A percentile compares a stretch with the other conserved stretches of the same genome.
These are phyloP conservation scores for Oxyria digyna DNA, from an alignment of 148 eudicot genomes.

Conservation along the genomic window DNA sequence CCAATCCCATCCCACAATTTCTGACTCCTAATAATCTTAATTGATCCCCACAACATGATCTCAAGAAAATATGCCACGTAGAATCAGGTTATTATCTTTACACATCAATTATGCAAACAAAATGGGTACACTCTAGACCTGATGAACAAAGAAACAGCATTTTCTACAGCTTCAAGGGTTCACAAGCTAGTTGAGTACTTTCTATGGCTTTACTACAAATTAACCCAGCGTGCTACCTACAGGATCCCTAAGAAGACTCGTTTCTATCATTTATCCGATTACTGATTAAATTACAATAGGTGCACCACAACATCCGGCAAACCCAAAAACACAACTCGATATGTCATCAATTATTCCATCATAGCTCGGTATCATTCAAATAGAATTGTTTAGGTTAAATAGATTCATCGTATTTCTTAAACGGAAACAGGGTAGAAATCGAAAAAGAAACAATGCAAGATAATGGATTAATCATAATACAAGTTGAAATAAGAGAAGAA, in stretches of 20 bases:
- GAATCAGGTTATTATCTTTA: not conserved
- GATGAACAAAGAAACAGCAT: not conserved
- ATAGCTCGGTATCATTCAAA: not conserved
- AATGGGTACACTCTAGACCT: not conserved
- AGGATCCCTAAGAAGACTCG: not conserved
- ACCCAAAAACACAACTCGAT: not conserved
- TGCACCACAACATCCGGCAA: not conserved
- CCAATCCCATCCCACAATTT: slow-evolving; percentile 71
- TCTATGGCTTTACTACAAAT: not conserved
- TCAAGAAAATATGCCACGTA: slow-evolving; percentile 1
- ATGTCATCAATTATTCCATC: not conserved
- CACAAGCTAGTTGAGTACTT: not conserved
- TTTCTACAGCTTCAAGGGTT: not conserved
- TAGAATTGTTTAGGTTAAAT: not conserved
- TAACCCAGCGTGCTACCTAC: not conserved
- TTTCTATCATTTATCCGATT: not conserved
- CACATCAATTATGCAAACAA: not conserved
- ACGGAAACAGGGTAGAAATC: not conserved
- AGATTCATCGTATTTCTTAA: not conserved
- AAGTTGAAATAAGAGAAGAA: not conserved
- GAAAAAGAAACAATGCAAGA: not conserved
- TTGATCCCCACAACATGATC: slow-evolving; percentile 10
- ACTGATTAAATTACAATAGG: not conserved
- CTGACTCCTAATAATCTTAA: slow-evolving; percentile 8
- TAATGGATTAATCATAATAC: not conserved